phyloP scores from a whole-genome alignment of 176 grass and related monocot species.

The Melocanna baccifera region DNA sequence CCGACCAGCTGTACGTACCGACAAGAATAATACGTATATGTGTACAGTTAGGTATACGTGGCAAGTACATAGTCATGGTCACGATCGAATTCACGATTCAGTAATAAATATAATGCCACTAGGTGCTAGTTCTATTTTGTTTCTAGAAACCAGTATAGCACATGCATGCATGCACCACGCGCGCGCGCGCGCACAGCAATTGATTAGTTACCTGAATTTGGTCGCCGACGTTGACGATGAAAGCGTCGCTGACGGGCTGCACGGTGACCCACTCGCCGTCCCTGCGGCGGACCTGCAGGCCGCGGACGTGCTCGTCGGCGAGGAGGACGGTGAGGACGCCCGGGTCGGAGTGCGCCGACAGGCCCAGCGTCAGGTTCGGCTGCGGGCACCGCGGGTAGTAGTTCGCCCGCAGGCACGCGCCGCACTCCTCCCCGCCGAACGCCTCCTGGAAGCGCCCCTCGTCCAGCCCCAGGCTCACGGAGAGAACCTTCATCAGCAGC shows the following conservation, averaged over 20 bases:
- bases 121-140: not conserved
- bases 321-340: conserved; percentile 72
- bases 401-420: conserved; percentile 66
- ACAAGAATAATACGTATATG: not conserved
- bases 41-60: not conserved
- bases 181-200: not conserved
- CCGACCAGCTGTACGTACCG: not conserved
- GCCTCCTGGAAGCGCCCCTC: conserved; percentile 44
- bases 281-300: conserved; percentile 66
- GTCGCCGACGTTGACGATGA: conserved; percentile 89
- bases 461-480: conserved; percentile 68
- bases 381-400: conserved; percentile 95
- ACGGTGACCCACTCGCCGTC: conserved; percentile 76
- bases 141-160: not conserved
- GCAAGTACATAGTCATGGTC: not conserved
- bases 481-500: conserved; percentile 60
- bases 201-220: conserved; percentile 45
- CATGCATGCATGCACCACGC: not conserved
- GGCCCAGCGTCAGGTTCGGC: conserved; percentile 87
- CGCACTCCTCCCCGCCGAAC: conserved; percentile 55
- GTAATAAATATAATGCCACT: too few species aligned
- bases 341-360: conserved; percentile 83
- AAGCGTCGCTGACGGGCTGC: conserved; percentile 52
- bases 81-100: not conserved
- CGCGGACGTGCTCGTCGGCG: conserved; percentile 70